Base-by-base conservation (phyloP, 495 filamentous ascomycete species). In the Annulohypoxylon nitens region DNA sequence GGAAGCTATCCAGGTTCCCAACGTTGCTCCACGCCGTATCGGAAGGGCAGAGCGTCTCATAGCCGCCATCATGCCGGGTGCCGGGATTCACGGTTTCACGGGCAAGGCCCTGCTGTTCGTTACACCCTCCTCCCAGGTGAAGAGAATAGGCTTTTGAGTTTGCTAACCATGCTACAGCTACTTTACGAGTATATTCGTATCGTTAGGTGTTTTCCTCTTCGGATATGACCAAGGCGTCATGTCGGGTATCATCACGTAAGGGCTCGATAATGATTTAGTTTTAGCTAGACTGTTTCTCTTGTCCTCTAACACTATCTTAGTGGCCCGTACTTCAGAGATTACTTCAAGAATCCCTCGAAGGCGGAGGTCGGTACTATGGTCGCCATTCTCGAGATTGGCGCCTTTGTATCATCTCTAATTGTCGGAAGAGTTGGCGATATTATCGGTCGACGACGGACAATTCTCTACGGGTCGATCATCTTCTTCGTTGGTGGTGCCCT, bases 141-240 rank as follows among this genome's bases (percentile, higher is more conserved):
- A 7, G 11, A 9, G 51, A 45, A n/a, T 1, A 57, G 20, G 2
- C 20, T 43, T 39, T 1, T 55, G 20, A 1, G 16, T 43, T 39
- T 67, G 69, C 85, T 88, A 65, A 90, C 75, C 4, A 67, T 63
- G 20, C 39, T 26, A 45, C 41, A 97, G 94, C 59, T 99, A 98
- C 79, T 98, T 99, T 79, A 97, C 97, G 36, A 97, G 93, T 79
- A 92, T 99, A 14, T 98, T 99, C 83, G 96, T 99, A 72, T 98
- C 97, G 57, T 86, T 99, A 78, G 96, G 96, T 25, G 96, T 99
- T 26, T 99, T 99, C 75, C 85, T 99, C 26, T 99, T 99, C 80
- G 97, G 96, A 62, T 99, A 99, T 88, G 96, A 99, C 78, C 96
- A 99, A 81, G 96, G 96, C 68, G 96, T 99, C 53, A 98, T 98